Evolutionary conservation across 805 yeast species (phyloP), one percentile per base, ranked within the genome.

Genomic region (Candida taoyuanica): DNA sequence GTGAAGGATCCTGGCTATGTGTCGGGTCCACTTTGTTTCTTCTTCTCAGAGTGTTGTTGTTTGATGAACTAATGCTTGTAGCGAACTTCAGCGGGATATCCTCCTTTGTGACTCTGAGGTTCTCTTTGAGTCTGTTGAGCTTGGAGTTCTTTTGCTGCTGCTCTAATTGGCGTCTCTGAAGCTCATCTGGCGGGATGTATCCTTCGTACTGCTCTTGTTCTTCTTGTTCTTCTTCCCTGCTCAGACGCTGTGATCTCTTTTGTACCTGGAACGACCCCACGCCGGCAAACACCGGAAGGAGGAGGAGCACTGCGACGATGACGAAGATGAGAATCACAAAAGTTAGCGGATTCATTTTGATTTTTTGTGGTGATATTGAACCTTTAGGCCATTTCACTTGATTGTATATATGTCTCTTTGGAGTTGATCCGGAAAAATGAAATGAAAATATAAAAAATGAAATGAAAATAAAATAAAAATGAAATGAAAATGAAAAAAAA

Each of bases 261-360:
- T 18, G 53, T 39, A 35, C 50, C 29, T 66, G 63, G 46, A 67
- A 62, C 4, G 63, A 57, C 3, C 78, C 74, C 34, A 76, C 53
- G 4, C 79, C 79, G 5, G 76, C 67, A 12, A 70, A 44, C 35
- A 68, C 58, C 5, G 84, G 84, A 25, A 77, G 64, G 9, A 63
- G 49, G 3, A 73, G 53, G 17, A 71, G 50, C 0, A 62, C 60
- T 11, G 73, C 56, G 8, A 74, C 58, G 14, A 72, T 52, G 5
- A 68, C 45, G n/a, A 75, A 62, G 13, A 74, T 44, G 3, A 68
- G 35, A 9, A 74, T 24, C 21, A 66, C 61, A 2, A 64, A 50
- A 31, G 35, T 25, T 16, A 43, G 27, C 4, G 30, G 32, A 9
- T 35, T 21, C 45, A 37, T 37, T 13, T 12, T 28, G 5, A 14